Conservation (phyloP, 2,329 filamentous ascomycete genomes). For the Fusarium nurragi region DNA sequence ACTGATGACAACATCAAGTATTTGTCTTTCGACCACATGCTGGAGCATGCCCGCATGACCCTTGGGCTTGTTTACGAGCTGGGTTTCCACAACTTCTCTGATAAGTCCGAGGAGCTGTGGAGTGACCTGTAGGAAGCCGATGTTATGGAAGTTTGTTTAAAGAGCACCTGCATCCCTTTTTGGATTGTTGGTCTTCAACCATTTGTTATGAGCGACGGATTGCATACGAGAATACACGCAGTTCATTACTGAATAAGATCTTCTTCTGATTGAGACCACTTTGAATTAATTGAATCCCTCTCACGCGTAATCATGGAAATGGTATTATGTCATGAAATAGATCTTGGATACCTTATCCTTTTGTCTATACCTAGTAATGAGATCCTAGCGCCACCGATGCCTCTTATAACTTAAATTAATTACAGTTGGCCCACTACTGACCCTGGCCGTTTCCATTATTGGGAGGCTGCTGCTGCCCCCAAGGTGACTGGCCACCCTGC, state of each 20-base stretch:
- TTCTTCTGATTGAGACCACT: neutral
- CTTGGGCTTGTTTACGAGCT: slow-evolving; percentile 86
- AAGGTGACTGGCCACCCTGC: slow-evolving; percentile 46
- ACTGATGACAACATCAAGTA: slow-evolving; percentile 76
- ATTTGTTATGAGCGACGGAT: slow-evolving; percentile 23
- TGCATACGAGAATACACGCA: slow-evolving; percentile 24
- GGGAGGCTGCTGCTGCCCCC: slow-evolving; percentile 46
- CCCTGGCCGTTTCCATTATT: slow-evolving; percentile 41
- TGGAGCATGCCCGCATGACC: slow-evolving; percentile 87
- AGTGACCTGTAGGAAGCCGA: slow-evolving; percentile 49
- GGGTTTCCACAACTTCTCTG: slow-evolving; percentile 76
- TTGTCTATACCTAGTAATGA: slow-evolving; percentile 32
- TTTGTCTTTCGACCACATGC: slow-evolving; percentile 87
- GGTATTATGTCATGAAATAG: slow-evolving; percentile 15
- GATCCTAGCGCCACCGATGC: slow-evolving; percentile 30
- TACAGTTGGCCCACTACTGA: slow-evolving; percentile 27
- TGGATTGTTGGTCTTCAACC: neutral
- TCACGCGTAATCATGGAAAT: neutral
- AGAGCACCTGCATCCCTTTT: neutral
- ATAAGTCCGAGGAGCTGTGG: slow-evolving; percentile 45
- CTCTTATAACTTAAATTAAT: neutral
- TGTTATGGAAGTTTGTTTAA: neutral
- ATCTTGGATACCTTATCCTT: slow-evolving; percentile 16
- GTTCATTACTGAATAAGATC: slow-evolving; percentile 2
- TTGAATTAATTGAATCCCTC: neutral